Percentiles rank a stretch among this genome's conserved stretches.
phyloP scores from a whole-genome alignment of 2,329 filamentous ascomycete genomes.

The Neonectria magnoliae region DNA sequence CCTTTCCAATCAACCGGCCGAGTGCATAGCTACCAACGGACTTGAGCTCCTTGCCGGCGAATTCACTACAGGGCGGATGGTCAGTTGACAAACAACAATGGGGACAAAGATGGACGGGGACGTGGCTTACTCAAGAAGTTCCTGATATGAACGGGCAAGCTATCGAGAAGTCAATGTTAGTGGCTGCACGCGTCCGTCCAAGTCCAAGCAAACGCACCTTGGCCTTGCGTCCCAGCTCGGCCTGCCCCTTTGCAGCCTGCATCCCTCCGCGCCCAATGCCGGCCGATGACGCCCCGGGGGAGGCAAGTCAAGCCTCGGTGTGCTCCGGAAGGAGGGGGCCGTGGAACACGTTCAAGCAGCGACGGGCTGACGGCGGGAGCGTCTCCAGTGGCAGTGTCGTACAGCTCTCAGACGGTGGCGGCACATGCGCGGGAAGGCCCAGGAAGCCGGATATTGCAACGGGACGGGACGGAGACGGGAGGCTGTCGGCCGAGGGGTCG shows the following conservation, averaged over 20 bases:
- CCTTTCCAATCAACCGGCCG: conserved; percentile 92
- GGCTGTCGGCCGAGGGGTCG: background rate
- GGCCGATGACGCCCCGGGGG: conserved; percentile 35
- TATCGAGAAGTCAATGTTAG: conserved; percentile 49
- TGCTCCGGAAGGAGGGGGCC: conserved; percentile 5
- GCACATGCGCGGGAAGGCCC: conserved; percentile 37
- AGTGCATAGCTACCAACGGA: conserved; percentile 95
- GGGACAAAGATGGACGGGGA: background rate
- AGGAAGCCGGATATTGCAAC: background rate
- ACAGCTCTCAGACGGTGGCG: conserved; percentile 29
- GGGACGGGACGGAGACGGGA: conserved; percentile 1
- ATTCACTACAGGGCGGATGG: conserved; percentile 74
- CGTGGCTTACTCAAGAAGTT: conserved; percentile 84
- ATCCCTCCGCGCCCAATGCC: conserved; percentile 53
- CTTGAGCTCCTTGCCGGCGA: conserved; percentile 88
- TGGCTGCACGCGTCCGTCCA: background rate
- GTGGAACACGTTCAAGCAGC: conserved; percentile 23
- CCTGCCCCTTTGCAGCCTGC: conserved; percentile 65
- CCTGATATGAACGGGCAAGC: conserved; percentile 97
- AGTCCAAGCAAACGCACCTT: conserved; percentile 56
- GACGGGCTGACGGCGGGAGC: conserved; percentile 23
- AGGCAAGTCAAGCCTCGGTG: conserved; percentile 26
- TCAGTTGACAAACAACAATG: conserved; percentile 7
- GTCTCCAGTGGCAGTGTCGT: conserved; percentile 34
- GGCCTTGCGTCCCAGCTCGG: conserved; percentile 70